Percentiles rank a stretch among this genome's conserved stretches.
phyloP scores from a whole-genome alignment of 1,139 yeast genomes.

The Candida tropicalis region DNA sequence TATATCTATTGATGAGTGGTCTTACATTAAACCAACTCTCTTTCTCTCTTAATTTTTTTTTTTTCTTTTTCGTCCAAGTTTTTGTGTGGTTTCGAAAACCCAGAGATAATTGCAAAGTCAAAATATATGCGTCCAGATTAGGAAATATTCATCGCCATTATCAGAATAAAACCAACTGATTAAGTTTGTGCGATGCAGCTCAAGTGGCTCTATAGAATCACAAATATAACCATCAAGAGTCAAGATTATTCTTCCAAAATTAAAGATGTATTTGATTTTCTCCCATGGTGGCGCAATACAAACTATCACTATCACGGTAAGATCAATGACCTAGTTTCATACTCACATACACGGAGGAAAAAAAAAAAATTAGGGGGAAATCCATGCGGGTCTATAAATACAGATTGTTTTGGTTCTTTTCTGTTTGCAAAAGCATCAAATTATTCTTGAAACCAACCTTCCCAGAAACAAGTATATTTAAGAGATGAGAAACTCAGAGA shows the following conservation, averaged over 20 bases:
- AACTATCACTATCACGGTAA: too few relatives aligned
- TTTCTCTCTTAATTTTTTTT: not conserved
- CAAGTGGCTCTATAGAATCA: too few relatives aligned
- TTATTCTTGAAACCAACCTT: too few relatives aligned
- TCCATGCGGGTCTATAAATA: too few relatives aligned
- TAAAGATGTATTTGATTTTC: not conserved
- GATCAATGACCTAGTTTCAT: not conserved
- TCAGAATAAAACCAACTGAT: too few relatives aligned
- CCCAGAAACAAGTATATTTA: too few relatives aligned
- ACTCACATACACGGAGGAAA: not conserved
- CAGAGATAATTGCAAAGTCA: not conserved
- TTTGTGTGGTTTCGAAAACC: constrained; percentile 2
- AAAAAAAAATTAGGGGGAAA: not conserved
- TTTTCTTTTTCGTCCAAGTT: constrained; percentile 2
- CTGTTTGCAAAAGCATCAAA: too few relatives aligned
- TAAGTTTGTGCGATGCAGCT: too few relatives aligned
- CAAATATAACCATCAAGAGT: too few relatives aligned
- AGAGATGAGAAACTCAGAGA: not conserved
- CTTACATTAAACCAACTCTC: too few relatives aligned
- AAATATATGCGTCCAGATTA: not conserved
- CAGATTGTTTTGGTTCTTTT: too few relatives aligned
- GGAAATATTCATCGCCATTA: not conserved
- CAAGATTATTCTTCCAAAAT: not conserved
- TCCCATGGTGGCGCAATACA: not conserved
- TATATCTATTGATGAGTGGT: too few relatives aligned